Evolutionary conservation across 108 stramenopile genomes (phyloP).

Genomic region (Schizochytrium sp.): DNA sequence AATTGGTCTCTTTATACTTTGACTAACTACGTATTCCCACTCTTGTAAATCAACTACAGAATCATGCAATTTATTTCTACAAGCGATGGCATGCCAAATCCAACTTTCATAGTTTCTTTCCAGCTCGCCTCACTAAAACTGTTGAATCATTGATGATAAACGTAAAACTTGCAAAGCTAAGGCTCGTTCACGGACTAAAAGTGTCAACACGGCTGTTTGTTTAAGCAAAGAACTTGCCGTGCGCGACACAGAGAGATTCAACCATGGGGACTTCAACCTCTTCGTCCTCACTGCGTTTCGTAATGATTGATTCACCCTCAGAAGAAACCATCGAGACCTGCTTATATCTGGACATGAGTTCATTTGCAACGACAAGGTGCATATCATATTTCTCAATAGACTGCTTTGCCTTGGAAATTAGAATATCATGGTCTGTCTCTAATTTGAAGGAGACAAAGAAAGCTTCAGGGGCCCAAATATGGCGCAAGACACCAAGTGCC

Average conservation of each 20-base stretch:
- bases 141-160: too few relatives aligned
- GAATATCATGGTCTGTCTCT: conserved; percentile 90
- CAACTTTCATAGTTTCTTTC: too few relatives aligned
- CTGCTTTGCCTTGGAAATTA: conserved; percentile 85
- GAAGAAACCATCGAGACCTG: conserved; percentile 76
- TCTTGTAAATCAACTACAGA: too few relatives aligned
- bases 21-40: too few relatives aligned
- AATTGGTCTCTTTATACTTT: too few relatives aligned
- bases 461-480: conserved; percentile 87
- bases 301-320: not conserved
- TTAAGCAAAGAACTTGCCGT: not conserved
- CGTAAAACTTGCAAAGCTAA: too few relatives aligned
- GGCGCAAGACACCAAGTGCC: conserved; percentile 81
- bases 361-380: conserved; percentile 95
- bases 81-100: too few relatives aligned
- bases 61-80: too few relatives aligned
- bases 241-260: conserved; percentile 39
- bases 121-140: too few relatives aligned
- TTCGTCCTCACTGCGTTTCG: conserved; percentile 16
- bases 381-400: conserved; percentile 89
- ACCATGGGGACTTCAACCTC: conserved; percentile 50
- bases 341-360: conserved; percentile 86
- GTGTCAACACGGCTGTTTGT: not conserved
- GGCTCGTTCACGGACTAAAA: too few relatives aligned
- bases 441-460: conserved; percentile 97